A percentile compares a stretch with the other conserved stretches of the same genome.
These are phyloP conservation scores for Coemansia sp. DNA, from an alignment of 192 early-diverging fungal species.

Conservation along the genomic window DNA sequence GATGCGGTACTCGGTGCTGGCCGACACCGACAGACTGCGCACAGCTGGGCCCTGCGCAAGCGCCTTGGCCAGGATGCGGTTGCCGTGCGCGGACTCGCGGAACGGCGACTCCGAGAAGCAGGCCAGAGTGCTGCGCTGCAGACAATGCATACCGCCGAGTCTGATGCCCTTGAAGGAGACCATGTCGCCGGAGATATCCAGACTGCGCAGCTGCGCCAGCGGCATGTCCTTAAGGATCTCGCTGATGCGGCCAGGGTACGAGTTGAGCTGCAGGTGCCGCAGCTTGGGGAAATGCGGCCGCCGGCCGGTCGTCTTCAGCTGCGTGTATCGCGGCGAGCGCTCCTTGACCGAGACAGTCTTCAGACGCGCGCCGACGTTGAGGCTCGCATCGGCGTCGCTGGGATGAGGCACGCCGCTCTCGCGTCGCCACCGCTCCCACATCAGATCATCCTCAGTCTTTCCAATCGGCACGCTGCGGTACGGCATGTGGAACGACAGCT, in stretches of 20 bases:
- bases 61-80: constrained; percentile 25
- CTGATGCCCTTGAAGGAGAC: constrained; percentile 38
- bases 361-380: constrained; percentile 27
- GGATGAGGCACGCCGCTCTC: constrained; percentile 6
- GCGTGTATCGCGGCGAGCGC: constrained; percentile 32
- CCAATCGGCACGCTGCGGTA: constrained; percentile 35
- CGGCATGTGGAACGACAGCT: constrained; percentile 38
- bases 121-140: constrained; percentile 16
- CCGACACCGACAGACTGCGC: constrained; percentile 10
- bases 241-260: constrained; percentile 34
- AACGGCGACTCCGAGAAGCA: constrained; percentile 17
- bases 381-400: constrained; percentile 1
- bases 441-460: constrained; percentile 32
- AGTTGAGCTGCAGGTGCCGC: constrained; percentile 19
- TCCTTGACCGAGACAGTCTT: constrained; percentile 41
- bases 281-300: constrained; percentile 44
- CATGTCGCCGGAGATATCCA: constrained; percentile 37
- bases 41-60: constrained; percentile 21
- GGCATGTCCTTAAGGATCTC: constrained; percentile 39
- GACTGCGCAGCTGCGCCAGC: constrained; percentile 17
- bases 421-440: constrained; percentile 30
- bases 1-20: constrained; percentile 25
- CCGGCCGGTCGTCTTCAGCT: constrained; percentile 18
- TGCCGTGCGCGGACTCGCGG: constrained; percentile 30
- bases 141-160: constrained; percentile 10